Evolutionary conservation across 495 filamentous ascomycete genomes (phyloP), one percentile per base, ranked within the genome.

Genomic region (Aspergillus incahuasiensis): DNA sequence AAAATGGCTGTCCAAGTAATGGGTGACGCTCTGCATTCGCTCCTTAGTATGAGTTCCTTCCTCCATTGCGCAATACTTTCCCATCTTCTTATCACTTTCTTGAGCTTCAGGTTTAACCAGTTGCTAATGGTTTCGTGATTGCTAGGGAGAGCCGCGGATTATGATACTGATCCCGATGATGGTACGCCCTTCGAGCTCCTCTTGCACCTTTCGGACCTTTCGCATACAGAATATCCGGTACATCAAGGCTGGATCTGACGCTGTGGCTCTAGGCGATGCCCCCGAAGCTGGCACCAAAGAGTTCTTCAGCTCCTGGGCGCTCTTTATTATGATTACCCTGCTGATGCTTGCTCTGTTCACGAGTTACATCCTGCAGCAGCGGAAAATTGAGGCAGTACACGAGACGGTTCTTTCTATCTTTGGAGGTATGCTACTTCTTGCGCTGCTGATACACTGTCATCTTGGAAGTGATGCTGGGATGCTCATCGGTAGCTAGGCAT

Each of bases 401-500:
- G 94, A 98, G 73, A 98, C 94, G 11, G 95, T 97, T 52, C 81
- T 98, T 32, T 96, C 92, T 21, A 98, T 98, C 64, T 97, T 98
- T 79, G 95, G 90, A 51, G 92, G 92, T 95, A 74, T 30, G 85
- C 28, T 54, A 44, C 28, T 13, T 12, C 21, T 3, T 2, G 21
- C 11, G 6, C 6, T 11, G 19, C 7, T 24, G 11, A n/a, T 21
- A 3, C 41, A 44, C 4, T 18, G 15, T 21, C 19, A 5, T 19
- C 6, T 7, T 5, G 20, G 11, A 46, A 46, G 45, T 32, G n/a
- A 30, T 30, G 15, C 6, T 9, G 15, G 20, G 30, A 51, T 18
- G 50, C 30, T 44, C 22, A 50, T 28, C 46, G 43, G 6, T 20
- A 42, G 25, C 30, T 64, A 97, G 92, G 94, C 51, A 97, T 97